phyloP scores from a whole-genome alignment of 352 stramenopile genomes.

The Nothophytophthora sp. region DNA sequence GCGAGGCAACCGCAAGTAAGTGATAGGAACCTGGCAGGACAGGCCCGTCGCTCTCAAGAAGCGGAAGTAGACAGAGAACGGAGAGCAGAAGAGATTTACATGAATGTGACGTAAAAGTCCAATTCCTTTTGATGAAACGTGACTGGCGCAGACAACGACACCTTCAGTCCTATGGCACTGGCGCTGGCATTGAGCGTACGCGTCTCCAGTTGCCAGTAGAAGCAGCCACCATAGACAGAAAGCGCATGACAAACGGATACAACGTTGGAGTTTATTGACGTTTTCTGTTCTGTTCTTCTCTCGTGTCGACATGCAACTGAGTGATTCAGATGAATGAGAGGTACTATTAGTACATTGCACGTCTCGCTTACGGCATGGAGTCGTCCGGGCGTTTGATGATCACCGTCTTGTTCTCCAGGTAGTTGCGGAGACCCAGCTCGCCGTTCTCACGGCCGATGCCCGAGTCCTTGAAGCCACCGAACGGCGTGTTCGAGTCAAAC shows the following conservation, averaged over 20 bases:
- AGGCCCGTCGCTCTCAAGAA: slow-evolving; percentile 6
- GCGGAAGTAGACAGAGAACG: slow-evolving; percentile 29
- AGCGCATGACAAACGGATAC: slow-evolving; percentile 8
- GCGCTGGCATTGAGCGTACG: too few relatives aligned
- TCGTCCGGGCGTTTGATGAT: slow-evolving; percentile 59
- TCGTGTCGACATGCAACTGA: background rate
- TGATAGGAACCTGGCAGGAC: slow-evolving; percentile 1
- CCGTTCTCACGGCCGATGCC: slow-evolving; percentile 73
- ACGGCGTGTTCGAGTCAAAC: slow-evolving; percentile 75
- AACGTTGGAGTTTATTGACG: slow-evolving; percentile 12
- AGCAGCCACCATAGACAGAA: too few relatives aligned
- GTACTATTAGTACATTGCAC: slow-evolving; percentile 14
- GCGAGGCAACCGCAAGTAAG: slow-evolving; percentile 52
- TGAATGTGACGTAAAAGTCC: slow-evolving; percentile 28
- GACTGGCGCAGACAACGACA: too few relatives aligned
- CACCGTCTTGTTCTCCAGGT: slow-evolving; percentile 78
- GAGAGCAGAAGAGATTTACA: slow-evolving; percentile 16
- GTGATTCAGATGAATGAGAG: background rate
- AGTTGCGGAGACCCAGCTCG: slow-evolving; percentile 63
- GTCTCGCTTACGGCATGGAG: slow-evolving; percentile 23
- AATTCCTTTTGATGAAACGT: slow-evolving; percentile 13
- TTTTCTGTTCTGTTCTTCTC: slow-evolving; percentile 10
- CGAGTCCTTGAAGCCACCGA: slow-evolving; percentile 78
- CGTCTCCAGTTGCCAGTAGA: too few relatives aligned
- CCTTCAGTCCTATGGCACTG: too few relatives aligned